Base-by-base conservation (phyloP, 164 flowering plant genomes). In the Vitis labrusca region DNA sequence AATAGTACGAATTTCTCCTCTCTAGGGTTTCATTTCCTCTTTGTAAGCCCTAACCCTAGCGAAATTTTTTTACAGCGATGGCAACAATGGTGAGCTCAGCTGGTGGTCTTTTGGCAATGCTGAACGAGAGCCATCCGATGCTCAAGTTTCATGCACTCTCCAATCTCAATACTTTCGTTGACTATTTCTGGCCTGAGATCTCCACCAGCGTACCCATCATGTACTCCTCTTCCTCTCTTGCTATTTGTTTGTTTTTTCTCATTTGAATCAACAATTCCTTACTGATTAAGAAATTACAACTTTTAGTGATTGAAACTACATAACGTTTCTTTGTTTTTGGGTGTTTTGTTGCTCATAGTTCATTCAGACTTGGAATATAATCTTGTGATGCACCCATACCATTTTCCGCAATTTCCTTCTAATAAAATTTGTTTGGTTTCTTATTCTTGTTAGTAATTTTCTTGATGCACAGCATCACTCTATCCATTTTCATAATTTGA, bases 171-270 rank as follows among this genome's bases (percentile, higher is more conserved):
- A 59, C 81, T 14, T 79, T 78, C n/a, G 96, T 91, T 14, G 92
- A 92, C 70, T 66, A 70, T 72, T 89, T 88, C 79, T 94, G 98
- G 98, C 98, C 88, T 17, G 98, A 94, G 89, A 94, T 94, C 78
- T 94, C 98, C 52, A 86, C 96, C 47, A 86, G 93, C 70, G 92
- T 92, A 4, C 88, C 97, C 37, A 67, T 85, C 60, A 90, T 94
- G 98, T 93, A 82, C 0, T 27, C 62, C 44, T 27, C 56, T 53
- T 44, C 66, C 52, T 27, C 27, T 75, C 16, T 70, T 13, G 23
- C 32, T 68, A 32, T 66, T 1, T 0, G 4, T 60, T 15, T 47
- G 49, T 29, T 52, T 60, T 62, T 63, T 4, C 47, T 6, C 16
- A 17, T 63, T n/a, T 19, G 7, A 23, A 55, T 37, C 44, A 37